Evolutionary conservation across 352 stramenopile species (phyloP), one percentile per base, ranked within the genome.

Genomic region (Globisporangium camurandrum): DNA sequence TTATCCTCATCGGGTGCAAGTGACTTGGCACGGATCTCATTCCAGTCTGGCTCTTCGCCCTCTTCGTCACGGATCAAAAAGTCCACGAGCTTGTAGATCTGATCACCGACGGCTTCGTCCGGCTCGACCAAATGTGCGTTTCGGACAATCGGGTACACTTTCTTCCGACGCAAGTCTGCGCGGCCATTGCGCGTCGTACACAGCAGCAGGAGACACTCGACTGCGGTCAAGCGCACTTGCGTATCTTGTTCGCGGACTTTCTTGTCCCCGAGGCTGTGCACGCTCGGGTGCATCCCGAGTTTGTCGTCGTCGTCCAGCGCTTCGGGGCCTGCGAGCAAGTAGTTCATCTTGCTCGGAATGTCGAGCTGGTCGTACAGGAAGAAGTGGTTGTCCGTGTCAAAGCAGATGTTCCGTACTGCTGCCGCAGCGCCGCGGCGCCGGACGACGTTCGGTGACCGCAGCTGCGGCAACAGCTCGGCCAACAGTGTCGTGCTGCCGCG

Each of bases 11-110:
- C 75, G 46, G 64, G 59, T 26, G 70, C 67, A 36, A 88, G 79
- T 8, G 77, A 75, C 55, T 90, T 75, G 14, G 76, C 23, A 47
- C 79, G 77, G 7, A 93, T 62, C 11, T 82, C 74, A 46, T 91
- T 63, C 82, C 79, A 93, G 51, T 93, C 82, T 20, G 82, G 82
- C 46, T 90, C 82, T 34, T 91, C 82, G 7, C 82, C 82, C 37
- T 91, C 82, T 73, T 93, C 82, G 28, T 93, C 82, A 42, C 82
- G 82, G 49, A 93, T 93, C 28, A 93, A 47, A 39, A 93, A 90
- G 49, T 91, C 82, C 11, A 93, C 82, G 30, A 93, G 75, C 56
- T 93, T 93, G 71, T 93, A 93, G 44, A 93, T 90, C 49, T 91
- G 77, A 46, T 93, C 82, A 14, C 82, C 75, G 47, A 93, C 73